Conservation (phyloP, 2,329 filamentous ascomycete genomes). For the Didymella lethalis region DNA sequence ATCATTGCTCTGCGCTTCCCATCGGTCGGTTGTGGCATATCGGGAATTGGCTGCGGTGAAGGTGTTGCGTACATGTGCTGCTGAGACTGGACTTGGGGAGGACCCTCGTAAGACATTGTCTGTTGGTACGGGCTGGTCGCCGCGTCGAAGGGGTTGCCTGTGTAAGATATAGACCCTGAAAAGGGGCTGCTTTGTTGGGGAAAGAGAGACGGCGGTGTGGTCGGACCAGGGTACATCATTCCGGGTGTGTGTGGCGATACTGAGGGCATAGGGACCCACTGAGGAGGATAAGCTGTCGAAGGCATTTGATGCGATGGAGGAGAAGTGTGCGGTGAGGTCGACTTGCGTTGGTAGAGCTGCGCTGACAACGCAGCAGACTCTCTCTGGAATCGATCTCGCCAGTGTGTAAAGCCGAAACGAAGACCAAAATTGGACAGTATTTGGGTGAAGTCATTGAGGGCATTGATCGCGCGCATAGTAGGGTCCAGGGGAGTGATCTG, state of each 20-base stretch:
- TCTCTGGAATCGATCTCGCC: slow-evolving; percentile 58
- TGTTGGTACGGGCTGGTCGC: slow-evolving; percentile 28
- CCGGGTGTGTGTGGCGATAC: slow-evolving; percentile 36
- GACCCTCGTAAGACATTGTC: slow-evolving; percentile 24
- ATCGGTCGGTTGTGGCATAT: slow-evolving; percentile 44
- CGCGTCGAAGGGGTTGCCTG: slow-evolving; percentile 33
- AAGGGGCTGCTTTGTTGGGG: slow-evolving; percentile 41
- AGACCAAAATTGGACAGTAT: slow-evolving; percentile 57
- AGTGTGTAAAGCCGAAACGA: slow-evolving; percentile 59
- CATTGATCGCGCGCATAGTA: slow-evolving; percentile 53
- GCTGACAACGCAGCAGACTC: slow-evolving; percentile 54
- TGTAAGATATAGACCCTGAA: slow-evolving; percentile 40
- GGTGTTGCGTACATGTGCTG: slow-evolving; percentile 35
- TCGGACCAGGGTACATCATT: slow-evolving; percentile 39
- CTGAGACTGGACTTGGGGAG: slow-evolving; percentile 21
- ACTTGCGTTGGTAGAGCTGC: slow-evolving; percentile 52
- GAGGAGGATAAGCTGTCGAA: slow-evolving; percentile 31
- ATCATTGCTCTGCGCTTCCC: slow-evolving; percentile 44
- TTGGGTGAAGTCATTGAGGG: slow-evolving; percentile 58
- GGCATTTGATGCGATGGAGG: slow-evolving; percentile 30
- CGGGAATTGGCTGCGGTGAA: slow-evolving; percentile 39
- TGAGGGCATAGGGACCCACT: slow-evolving; percentile 39
- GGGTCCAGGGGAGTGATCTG: slow-evolving; percentile 42
- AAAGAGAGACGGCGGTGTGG: slow-evolving; percentile 43
- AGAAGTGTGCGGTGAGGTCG: slow-evolving; percentile 36